These are phyloP conservation scores for Colletotrichum tofieldiae DNA, from an alignment of 2,329 filamentous ascomycete species.

Conservation along the genomic window DNA sequence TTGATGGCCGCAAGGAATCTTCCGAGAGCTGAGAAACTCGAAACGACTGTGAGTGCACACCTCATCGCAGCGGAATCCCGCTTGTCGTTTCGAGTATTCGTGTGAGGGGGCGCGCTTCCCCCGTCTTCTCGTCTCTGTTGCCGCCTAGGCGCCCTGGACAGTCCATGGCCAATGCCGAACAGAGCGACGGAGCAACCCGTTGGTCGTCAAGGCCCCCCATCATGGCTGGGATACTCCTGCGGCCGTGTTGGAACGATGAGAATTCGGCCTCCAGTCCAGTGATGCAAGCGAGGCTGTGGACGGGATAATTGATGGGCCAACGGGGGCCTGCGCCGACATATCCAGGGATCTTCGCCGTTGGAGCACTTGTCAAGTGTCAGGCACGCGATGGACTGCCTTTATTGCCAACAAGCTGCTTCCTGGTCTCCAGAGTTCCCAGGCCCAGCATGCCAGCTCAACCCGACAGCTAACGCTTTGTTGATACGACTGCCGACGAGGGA, in stretches of 20 bases:
- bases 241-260: conserved; percentile 5
- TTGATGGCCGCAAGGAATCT: conserved; percentile 27
- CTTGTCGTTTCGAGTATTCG: conserved; percentile 18
- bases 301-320: background rate
- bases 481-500: background rate
- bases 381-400: background rate
- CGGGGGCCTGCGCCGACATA: background rate
- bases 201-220: conserved; percentile 5
- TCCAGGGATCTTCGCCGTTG: conserved; percentile 22
- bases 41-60: conserved; percentile 12
- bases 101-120: conserved; percentile 3
- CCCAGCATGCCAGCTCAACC: background rate
- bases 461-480: background rate
- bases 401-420: conserved; percentile 23
- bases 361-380: conserved; percentile 22
- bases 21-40: conserved; percentile 12
- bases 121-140: background rate
- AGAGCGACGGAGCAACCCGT: background rate
- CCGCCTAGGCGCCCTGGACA: conserved; percentile 27
- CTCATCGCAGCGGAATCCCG: background rate
- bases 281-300: conserved; percentile 13
- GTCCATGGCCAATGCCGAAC: background rate
- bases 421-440: conserved; percentile 5
- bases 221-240: conserved; percentile 22
- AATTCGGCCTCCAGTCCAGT: background rate